These are phyloP conservation scores for Nitzschia palea DNA, from an alignment of 108 stramenopile species.

Conservation along the genomic window DNA sequence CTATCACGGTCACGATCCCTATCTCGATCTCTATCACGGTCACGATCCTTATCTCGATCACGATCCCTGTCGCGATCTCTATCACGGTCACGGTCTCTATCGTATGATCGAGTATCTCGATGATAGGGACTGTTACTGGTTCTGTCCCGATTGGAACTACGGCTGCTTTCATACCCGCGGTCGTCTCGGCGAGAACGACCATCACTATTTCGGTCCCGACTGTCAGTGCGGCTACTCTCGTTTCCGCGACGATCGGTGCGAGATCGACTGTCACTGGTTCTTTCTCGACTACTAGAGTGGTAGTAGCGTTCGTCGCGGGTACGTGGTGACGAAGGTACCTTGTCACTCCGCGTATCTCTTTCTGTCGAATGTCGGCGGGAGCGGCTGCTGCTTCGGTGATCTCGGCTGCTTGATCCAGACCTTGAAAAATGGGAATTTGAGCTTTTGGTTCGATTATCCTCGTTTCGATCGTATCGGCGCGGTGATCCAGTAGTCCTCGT, in stretches of 20 bases:
- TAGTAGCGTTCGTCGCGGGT: background rate
- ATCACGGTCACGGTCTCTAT: too few relatives aligned
- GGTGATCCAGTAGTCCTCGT: too few relatives aligned
- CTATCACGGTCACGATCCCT: background rate
- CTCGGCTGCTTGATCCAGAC: background rate
- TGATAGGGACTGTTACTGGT: too few relatives aligned
- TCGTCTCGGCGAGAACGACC: background rate
- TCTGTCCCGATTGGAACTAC: too few relatives aligned
- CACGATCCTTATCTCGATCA: background rate
- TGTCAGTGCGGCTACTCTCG: too few relatives aligned
- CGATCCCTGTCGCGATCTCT: background rate
- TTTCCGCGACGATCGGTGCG: background rate
- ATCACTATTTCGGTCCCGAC: too few relatives aligned
- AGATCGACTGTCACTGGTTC: background rate
- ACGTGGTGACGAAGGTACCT: background rate
- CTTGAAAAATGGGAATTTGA: background rate
- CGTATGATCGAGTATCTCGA: too few relatives aligned
- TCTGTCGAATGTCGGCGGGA: background rate
- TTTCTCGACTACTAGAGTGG: too few relatives aligned
- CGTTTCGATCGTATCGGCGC: background rate
- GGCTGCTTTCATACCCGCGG: background rate
- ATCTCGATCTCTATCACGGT: background rate
- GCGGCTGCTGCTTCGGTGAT: background rate
- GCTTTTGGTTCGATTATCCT: too few relatives aligned
- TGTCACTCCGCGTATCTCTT: background rate